phyloP scores from a whole-genome alignment of 2,329 filamentous ascomycete species.

The Stachybotrys chlorohalonatus region DNA sequence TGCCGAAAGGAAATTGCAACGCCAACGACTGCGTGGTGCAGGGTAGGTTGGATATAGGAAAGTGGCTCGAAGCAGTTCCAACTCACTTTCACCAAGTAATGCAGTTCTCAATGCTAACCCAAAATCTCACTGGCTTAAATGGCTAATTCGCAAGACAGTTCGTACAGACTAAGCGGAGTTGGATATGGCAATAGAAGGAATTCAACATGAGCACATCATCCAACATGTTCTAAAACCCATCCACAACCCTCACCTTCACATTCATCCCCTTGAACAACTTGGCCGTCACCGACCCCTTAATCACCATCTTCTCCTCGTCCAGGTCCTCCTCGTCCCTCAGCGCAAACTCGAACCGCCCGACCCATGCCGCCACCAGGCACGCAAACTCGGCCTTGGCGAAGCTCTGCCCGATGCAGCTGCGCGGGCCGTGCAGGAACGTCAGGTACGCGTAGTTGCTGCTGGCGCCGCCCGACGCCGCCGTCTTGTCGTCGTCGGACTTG shows the following conservation, averaged over 20 bases:
- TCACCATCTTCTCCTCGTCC: conserved; percentile 56
- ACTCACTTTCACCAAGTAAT: too few species aligned
- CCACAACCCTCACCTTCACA: conserved; percentile 56
- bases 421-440: conserved; percentile 79
- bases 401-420: conserved; percentile 73
- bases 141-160: too few species aligned
- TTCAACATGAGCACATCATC: neutral
- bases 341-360: conserved; percentile 64
- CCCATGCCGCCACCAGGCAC: conserved; percentile 66
- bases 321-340: conserved; percentile 48
- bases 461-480: conserved; percentile 58
- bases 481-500: conserved; percentile 25
- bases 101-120: too few species aligned
- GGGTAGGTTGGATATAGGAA: too few species aligned
- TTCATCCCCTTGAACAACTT: conserved; percentile 65
- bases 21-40: too few species aligned
- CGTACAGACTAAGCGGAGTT: too few species aligned
- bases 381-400: conserved; percentile 84
- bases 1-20: too few species aligned
- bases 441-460: conserved; percentile 67
- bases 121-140: too few species aligned
- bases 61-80: too few species aligned
- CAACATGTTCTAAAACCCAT: conserved; percentile 40
- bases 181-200: too few species aligned
- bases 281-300: conserved; percentile 63